Base-by-base conservation (phyloP, 1,284 basidiomycete species). In the Trametes pubescens region DNA sequence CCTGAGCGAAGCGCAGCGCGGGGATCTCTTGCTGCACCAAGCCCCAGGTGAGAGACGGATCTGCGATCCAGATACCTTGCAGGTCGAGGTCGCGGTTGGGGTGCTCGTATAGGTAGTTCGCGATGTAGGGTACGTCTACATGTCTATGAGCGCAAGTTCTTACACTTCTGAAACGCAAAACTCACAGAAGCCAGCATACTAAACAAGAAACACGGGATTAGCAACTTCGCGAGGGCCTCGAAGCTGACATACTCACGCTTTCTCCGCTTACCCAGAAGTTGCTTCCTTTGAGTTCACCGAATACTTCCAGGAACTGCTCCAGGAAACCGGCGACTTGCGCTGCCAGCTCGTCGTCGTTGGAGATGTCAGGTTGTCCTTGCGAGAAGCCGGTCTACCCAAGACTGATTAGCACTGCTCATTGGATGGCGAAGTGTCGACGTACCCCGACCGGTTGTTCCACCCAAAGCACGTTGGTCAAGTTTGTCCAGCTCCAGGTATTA, bases 361-460 rank as follows among this genome's bases (percentile, higher is more conserved):
- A 72, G 52, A 77, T 76, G 61, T 70, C 72, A 14, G 76, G 76
- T 2, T 58, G 59, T 1, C 77, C 77, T 72, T 79, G 77, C 21
- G 74, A 76, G 60, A 78, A 79, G 0, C 76, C 76, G n/a, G 78
- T 78, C 75, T 76, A 38, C 9, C 11, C 2, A 21, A 22, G 7
- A 40, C 51, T 7, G 56, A 22, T 6, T 14, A 35, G 35, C 44
- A 24, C n/a, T 47, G 29, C 24, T 43, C 2, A 47, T 6, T 2
- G 32, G 26, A 16, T 22, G 14, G 14, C 14, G 29, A 43, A 3
- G 38, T 7, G 3, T 0, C 2, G 73, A 69, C 84, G 74, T n/a
- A 81, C 81, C 13, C 80, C 79, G 24, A 83, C 79, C 0, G 84
- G 84, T 64, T 86, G 84, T 61, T 86, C 83, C 4, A 84, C 77